phyloP scores from a whole-genome alignment of 1,284 basidiomycete species.

The Ustilago xerochloae region DNA sequence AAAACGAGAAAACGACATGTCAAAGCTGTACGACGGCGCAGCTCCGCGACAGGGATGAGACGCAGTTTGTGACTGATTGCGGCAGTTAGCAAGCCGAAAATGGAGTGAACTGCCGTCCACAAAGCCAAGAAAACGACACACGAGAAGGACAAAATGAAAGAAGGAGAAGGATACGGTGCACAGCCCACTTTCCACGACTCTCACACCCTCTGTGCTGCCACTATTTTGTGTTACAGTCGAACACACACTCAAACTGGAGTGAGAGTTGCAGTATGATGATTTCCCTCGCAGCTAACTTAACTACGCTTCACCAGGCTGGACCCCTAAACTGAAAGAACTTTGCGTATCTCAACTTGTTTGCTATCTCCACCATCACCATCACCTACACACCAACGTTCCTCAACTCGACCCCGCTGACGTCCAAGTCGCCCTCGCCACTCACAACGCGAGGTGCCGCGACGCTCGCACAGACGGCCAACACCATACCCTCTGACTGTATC shows the following conservation, averaged over 20 bases:
- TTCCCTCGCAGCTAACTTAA: background rate
- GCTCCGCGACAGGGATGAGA: background rate
- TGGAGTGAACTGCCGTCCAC: background rate
- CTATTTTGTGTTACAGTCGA: background rate
- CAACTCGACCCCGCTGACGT: background rate
- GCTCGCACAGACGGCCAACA: background rate
- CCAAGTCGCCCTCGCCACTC: background rate
- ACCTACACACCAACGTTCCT: background rate
- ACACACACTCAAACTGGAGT: too few species aligned
- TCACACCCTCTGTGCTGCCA: background rate
- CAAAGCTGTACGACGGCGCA: background rate
- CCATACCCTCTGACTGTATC: too few species aligned
- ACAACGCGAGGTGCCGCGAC: background rate
- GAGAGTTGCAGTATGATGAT: too few species aligned
- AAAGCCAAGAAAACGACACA: constrained; percentile 1
- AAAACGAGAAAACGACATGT: background rate
- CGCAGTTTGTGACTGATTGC: background rate
- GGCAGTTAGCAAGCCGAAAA: background rate
- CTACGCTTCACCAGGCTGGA: too few species aligned
- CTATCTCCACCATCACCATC: background rate
- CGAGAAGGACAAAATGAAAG: background rate
- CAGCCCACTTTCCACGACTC: constrained; percentile 9
- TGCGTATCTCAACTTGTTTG: background rate
- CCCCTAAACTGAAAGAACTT: background rate
- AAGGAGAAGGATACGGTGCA: constrained; percentile 1